Evolutionary conservation across 2,329 filamentous ascomycete genomes (phyloP).

Genomic region (Chrysoporthe deuterocubensis): DNA sequence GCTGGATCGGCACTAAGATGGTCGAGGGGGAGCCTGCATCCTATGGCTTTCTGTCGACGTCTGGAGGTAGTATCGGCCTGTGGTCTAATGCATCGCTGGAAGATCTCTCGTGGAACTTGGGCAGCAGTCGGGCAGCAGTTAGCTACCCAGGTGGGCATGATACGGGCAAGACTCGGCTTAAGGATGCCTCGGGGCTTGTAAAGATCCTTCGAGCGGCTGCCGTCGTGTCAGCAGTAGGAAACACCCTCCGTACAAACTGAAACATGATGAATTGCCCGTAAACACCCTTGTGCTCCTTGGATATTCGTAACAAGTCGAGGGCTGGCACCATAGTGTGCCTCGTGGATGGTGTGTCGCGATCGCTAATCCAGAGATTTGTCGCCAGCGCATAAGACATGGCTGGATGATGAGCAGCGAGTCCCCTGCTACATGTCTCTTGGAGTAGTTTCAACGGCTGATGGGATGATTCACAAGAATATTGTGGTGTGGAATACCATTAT

Average conservation of each 20-base stretch:
- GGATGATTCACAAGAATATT: neutral
- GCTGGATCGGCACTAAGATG: neutral
- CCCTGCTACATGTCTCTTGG: neutral
- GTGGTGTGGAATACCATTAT: neutral
- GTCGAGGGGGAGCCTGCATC: neutral
- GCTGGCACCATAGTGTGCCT: neutral
- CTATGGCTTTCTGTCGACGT: neutral
- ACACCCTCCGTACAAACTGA: neutral
- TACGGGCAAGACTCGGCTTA: neutral
- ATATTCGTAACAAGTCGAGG: neutral
- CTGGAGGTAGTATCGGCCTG: neutral
- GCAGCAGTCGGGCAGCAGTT: neutral
- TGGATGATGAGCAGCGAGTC: neutral
- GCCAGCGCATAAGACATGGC: neutral
- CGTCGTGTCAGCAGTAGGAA: neutral
- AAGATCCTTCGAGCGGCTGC: neutral
- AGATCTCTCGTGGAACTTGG: neutral
- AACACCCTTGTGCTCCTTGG: neutral
- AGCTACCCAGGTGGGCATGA: no score
- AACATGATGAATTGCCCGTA: neutral
- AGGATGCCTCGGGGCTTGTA: neutral
- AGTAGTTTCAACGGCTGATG: neutral
- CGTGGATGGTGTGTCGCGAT: neutral
- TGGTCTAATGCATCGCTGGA: no score
- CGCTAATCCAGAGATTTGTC: neutral